Conservation (phyloP, 352 stramenopile species). For the Globisporangium okanoganense region DNA sequence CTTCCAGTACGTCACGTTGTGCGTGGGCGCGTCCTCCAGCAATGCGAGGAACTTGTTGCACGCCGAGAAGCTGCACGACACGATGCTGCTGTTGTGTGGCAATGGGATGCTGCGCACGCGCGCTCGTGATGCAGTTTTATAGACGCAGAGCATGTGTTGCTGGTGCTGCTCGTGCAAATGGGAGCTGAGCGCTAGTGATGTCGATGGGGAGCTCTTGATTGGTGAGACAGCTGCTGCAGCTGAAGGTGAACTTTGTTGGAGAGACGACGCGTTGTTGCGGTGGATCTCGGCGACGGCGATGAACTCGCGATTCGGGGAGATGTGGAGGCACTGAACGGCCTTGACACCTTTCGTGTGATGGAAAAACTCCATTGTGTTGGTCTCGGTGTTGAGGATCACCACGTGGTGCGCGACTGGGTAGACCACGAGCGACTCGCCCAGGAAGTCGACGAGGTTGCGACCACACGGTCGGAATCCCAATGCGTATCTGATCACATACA, state of each 20-base stretch:
- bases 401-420: constrained; percentile 71
- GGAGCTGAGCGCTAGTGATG: constrained; percentile 12
- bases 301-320: constrained; percentile 66
- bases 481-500: constrained; percentile 29
- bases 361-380: constrained; percentile 65
- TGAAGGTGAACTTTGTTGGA: too few relatives aligned
- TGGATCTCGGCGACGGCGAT: constrained; percentile 63
- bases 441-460: constrained; percentile 49
- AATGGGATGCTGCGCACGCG: constrained; percentile 44
- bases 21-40: constrained; percentile 62
- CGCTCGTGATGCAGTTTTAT: constrained; percentile 41
- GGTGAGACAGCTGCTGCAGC: constrained; percentile 6
- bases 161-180: constrained; percentile 26
- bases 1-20: constrained; percentile 82
- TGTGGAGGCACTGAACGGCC: constrained; percentile 57
- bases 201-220: not conserved
- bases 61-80: constrained; percentile 61
- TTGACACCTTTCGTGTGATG: constrained; percentile 49
- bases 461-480: constrained; percentile 39
- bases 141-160: constrained; percentile 57
- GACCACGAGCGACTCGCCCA: constrained; percentile 48
- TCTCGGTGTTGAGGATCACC: constrained; percentile 56
- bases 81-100: constrained; percentile 49
- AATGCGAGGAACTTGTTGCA: constrained; percentile 79
- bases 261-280: constrained; percentile 20